Evolutionary conservation across 345 rosid species (phyloP), one percentile per base, ranked within the genome.

Genomic region (Bruguiera gymnorhiza): DNA sequence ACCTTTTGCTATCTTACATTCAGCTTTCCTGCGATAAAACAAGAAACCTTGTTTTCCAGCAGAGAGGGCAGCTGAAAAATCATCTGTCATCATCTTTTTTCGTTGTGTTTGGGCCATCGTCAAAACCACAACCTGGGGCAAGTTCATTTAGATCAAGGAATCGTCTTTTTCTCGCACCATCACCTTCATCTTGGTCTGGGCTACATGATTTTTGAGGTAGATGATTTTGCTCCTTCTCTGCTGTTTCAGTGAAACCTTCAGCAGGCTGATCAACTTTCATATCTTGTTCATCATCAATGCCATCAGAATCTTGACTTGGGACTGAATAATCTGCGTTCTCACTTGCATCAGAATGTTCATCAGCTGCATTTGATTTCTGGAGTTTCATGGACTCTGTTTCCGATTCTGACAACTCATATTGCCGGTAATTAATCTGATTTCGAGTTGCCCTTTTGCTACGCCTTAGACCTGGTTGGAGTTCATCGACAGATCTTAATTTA

Each of bases 71-170:
- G 76, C 81, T 82, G 80, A 92, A 76, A 83, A 86, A 77, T 76
- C 76, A 73, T 81, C 89, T 76, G 65, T 79, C 88, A 43, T 86
- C 92, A 70, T 86, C 96, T 85, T 92, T 92, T 80, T 73, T 66
- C 68, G 83, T 72, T 58, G 90, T 78, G 79, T 86, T 89, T 63
- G 91, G 92, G 77, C 94, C 88, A 59, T 95, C 97, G 55, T 90
- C 99, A 74, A 90, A 89, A 75, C 97, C 92, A 70, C 97, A 86
- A 62, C 91, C 92, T 4, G 98, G 97, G 23, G 97, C 99, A 62
- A 92, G 88, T 82, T 92, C 93, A 32, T 92, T 92, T 80, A 95
- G 74, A 84, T 95, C 97, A 23, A 95, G 93, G 77, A 88, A 95
- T 68, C 82, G 84, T 80, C 86, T 81, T 75, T 86, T 85, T 27